phyloP scores from a whole-genome alignment of 805 yeast genomes.

The Wickerhamomyces ciferrii region DNA sequence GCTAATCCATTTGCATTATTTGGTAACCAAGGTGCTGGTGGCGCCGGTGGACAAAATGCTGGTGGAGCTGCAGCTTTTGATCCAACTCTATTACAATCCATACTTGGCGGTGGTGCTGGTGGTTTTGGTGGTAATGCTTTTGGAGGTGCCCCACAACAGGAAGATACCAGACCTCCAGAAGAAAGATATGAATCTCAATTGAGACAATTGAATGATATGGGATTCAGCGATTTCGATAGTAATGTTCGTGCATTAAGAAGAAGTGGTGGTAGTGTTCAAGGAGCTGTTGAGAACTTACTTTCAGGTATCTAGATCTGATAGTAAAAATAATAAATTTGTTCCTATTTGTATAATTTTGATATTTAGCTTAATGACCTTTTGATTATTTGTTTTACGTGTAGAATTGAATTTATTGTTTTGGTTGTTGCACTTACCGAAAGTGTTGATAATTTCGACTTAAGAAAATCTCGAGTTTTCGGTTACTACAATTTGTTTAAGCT shows the following conservation, averaged over 20 bases:
- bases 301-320: slow-evolving; percentile 34
- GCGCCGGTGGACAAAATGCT: slow-evolving; percentile 14
- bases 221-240: slow-evolving; percentile 86
- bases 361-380: background rate
- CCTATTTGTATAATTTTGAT: background rate
- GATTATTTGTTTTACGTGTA: too few species aligned
- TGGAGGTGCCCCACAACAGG: slow-evolving; percentile 14
- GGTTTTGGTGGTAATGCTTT: slow-evolving; percentile 5
- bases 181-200: slow-evolving; percentile 68
- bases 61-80: slow-evolving; percentile 36
- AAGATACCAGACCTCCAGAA: slow-evolving; percentile 72
- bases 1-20: slow-evolving; percentile 38
- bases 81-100: slow-evolving; percentile 40
- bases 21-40: slow-evolving; percentile 20
- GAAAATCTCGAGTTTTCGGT: background rate
- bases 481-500: background rate
- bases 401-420: too few species aligned
- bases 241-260: slow-evolving; percentile 90
- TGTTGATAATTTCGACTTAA: background rate
- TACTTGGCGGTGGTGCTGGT: slow-evolving; percentile 37
- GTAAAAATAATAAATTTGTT: background rate
- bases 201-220: slow-evolving; percentile 76
- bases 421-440: background rate
- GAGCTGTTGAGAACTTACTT: slow-evolving; percentile 85
- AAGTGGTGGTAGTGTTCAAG: slow-evolving; percentile 96